Conservation (phyloP, 192 early-diverging fungal species). For the Coemansia sp. region DNA sequence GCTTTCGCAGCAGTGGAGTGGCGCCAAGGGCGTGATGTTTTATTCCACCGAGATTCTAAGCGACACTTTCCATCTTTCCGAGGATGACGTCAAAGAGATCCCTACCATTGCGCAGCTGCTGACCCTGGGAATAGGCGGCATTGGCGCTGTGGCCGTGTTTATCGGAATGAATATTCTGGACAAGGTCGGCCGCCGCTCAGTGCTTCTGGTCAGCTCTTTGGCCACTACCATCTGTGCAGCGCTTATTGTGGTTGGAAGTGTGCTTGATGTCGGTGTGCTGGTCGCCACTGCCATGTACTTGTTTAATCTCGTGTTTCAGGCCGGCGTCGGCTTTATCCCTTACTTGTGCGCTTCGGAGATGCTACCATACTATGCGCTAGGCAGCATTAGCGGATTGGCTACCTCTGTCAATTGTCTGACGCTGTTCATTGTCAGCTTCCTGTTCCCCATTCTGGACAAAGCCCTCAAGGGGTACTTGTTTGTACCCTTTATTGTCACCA, state of each 20-base stretch:
- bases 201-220: constrained; percentile 63
- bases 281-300: constrained; percentile 64
- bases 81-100: constrained; percentile 32
- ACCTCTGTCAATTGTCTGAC: constrained; percentile 63
- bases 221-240: constrained; percentile 58
- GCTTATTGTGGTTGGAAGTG: constrained; percentile 60
- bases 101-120: constrained; percentile 66
- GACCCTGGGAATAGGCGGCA: constrained; percentile 73
- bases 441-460: constrained; percentile 58
- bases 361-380: constrained; percentile 65
- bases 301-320: constrained; percentile 80
- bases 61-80: constrained; percentile 49
- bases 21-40: constrained; percentile 87
- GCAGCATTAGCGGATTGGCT: constrained; percentile 63
- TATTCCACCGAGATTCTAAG: constrained; percentile 78
- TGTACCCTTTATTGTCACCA: constrained; percentile 58
- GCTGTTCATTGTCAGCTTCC: constrained; percentile 64
- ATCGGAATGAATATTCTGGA: constrained; percentile 75
- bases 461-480: constrained; percentile 61
- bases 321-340: constrained; percentile 83
- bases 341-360: constrained; percentile 74
- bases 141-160: constrained; percentile 73
- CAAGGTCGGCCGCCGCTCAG: constrained; percentile 63
- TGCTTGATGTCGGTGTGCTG: constrained; percentile 55
- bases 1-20: constrained; percentile 82